Evolutionary conservation across 495 filamentous ascomycete species (phyloP), one percentile per base, ranked within the genome.

Genomic region (Daldinia loculata): DNA sequence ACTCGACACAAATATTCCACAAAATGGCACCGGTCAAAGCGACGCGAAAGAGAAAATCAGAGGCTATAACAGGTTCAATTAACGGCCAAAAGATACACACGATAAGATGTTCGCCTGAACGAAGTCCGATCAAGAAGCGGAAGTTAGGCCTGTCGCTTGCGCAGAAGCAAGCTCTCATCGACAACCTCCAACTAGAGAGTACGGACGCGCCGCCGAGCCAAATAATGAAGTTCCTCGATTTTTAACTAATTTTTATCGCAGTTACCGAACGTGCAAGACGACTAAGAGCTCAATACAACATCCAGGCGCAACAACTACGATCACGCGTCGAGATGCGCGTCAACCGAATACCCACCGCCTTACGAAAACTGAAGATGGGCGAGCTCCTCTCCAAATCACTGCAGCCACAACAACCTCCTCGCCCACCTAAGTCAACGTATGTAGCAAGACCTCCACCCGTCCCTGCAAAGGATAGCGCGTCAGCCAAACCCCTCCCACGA

Each of bases 121-220:
- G 83, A 73, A 90, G 87, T 73, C 90, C 91, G 1, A 80, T 83
- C 11, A 90, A 86, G 78, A 89, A 86, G 77, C 85, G 82, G 62
- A 80, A 76, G 62, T 77, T 86, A 56, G 88, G 87, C 34, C 88
- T 98, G 61, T 93, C 92, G 5, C 83, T 89, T 59, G 86, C 79
- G 56, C 93, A 97, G 78, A 97, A 97, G 80, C 92, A 95, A 78
- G 91, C 93, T 6, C 83, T 98, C 11, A 90, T 97, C 61, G 94
- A 97, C 67, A 98, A 99, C 73, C 77, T 98, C 30, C 93, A 97
- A 73, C 85, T 98, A 50, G 95, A 99, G 82, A 88, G 95, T 97
- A 87, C 62, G 90, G 80, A 55, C 56, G 61, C 55, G 22, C 53
- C n/a, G 22, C 22, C 19, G 38, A 38, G 51, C n/a, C 41, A 19